phyloP scores from a whole-genome alignment of 768 basidiomycete species.

The Lactifluus pinguis region DNA sequence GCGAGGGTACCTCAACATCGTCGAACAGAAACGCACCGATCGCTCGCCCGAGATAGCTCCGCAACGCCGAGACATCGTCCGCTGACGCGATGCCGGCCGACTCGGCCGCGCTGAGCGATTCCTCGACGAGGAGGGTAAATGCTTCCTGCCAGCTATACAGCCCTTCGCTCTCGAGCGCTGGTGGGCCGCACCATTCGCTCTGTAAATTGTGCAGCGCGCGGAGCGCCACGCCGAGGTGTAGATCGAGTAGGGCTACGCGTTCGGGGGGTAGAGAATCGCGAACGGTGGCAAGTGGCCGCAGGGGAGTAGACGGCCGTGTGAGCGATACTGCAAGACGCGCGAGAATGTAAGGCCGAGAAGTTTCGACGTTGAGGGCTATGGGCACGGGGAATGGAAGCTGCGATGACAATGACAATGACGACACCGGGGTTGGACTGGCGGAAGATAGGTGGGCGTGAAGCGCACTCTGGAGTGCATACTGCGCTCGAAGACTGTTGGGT shows the following conservation, averaged over 20 bases:
- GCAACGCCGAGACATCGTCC: slow-evolving; percentile 37
- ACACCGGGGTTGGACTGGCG: slow-evolving; percentile 32
- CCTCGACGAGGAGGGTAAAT: slow-evolving; percentile 52
- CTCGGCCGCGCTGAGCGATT: slow-evolving; percentile 39
- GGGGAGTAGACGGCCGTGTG: slow-evolving; percentile 5
- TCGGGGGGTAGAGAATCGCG: slow-evolving; percentile 32
- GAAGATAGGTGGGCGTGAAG: slow-evolving; percentile 36
- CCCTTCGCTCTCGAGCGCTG: slow-evolving; percentile 27
- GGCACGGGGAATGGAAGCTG: slow-evolving; percentile 29
- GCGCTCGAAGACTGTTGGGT: slow-evolving; percentile 21
- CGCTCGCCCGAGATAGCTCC: slow-evolving; percentile 50
- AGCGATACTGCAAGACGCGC: slow-evolving; percentile 20
- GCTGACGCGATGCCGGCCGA: slow-evolving; percentile 19
- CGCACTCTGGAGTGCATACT: slow-evolving; percentile 21
- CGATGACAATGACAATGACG: not conserved
- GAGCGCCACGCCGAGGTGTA: slow-evolving; percentile 52
- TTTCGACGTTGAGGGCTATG: slow-evolving; percentile 35
- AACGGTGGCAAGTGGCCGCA: slow-evolving; percentile 30
- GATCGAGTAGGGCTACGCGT: slow-evolving; percentile 37
- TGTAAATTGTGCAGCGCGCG: slow-evolving; percentile 60
- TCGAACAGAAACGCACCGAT: slow-evolving; percentile 71
- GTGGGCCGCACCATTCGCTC: slow-evolving; percentile 68
- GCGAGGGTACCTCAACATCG: slow-evolving; percentile 61
- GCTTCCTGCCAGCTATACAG: slow-evolving; percentile 70
- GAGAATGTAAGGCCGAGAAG: slow-evolving; percentile 47